These are phyloP conservation scores for Suhomyces xylopsoci DNA, from an alignment of 805 yeast species.

Conservation along the genomic window DNA sequence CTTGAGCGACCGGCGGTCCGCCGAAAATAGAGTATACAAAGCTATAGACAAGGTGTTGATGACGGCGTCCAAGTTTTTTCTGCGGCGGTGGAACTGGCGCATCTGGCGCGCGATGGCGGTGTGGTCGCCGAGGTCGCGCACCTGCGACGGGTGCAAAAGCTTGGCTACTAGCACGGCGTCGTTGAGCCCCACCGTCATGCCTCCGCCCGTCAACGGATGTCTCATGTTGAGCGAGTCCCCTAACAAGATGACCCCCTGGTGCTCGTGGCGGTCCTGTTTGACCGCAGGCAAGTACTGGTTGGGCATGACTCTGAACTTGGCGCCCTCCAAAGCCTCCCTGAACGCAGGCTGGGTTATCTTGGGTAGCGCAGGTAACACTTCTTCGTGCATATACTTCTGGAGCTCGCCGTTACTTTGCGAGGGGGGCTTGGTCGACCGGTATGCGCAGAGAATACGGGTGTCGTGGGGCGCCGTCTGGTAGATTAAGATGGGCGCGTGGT, in stretches of 20 bases:
- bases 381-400: slow-evolving; percentile 53
- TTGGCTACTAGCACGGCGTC: slow-evolving; percentile 73
- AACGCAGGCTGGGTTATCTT: slow-evolving; percentile 63
- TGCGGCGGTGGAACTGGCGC: slow-evolving; percentile 66
- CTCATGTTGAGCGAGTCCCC: slow-evolving; percentile 98
- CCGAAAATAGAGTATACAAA: slow-evolving; percentile 85
- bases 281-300: slow-evolving; percentile 85
- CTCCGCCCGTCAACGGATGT: slow-evolving; percentile 98
- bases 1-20: slow-evolving; percentile 61
- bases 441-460: slow-evolving; percentile 87
- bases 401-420: slow-evolving; percentile 55
- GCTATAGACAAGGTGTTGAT: slow-evolving; percentile 90
- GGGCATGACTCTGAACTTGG: slow-evolving; percentile 82
- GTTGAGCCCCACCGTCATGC: slow-evolving; percentile 95
- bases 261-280: slow-evolving; percentile 46
- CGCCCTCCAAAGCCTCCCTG: slow-evolving; percentile 50
- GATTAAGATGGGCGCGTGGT: slow-evolving; percentile 82
- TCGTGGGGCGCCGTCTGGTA: slow-evolving; percentile 83
- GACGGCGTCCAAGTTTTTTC: slow-evolving; percentile 79
- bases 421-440: slow-evolving; percentile 72
- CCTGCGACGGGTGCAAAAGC: slow-evolving; percentile 53
- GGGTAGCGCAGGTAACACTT: slow-evolving; percentile 72
- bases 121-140: slow-evolving; percentile 57
- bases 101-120: slow-evolving; percentile 54
- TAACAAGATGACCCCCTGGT: slow-evolving; percentile 73